A percentile compares a stretch with the other conserved stretches of the same genome.
Evolutionary conservation across 352 stramenopile genomes (phyloP).

Genomic region (Pythium vanterpoolii): DNA sequence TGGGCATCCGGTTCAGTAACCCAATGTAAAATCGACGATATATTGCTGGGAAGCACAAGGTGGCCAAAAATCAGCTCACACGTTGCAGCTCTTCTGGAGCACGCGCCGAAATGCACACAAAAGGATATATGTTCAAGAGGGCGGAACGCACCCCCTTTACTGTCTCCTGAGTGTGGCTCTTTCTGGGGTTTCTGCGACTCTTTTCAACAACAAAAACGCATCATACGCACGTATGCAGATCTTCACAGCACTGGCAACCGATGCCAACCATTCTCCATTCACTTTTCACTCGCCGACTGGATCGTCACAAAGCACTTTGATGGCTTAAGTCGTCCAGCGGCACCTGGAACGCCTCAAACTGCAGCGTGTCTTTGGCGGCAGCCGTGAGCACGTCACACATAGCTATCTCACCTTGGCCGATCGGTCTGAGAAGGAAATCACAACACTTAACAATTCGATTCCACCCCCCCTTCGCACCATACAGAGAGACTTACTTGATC

Average conservation of each 20-base stretch:
- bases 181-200: no score
- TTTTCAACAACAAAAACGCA: neutral
- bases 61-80: neutral
- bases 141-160: neutral
- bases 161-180: neutral
- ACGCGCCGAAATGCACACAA: neutral
- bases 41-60: no score
- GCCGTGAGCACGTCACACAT: neutral
- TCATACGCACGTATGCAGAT: neutral
- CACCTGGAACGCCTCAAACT: neutral
- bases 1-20: no score
- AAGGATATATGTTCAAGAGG: neutral
- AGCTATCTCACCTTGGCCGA: neutral
- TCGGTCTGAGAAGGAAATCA: neutral
- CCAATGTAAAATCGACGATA: no score
- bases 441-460: neutral
- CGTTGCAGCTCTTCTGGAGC: neutral
- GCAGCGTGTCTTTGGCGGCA: neutral
- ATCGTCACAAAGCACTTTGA: neutral
- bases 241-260: neutral
- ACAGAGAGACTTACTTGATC: conserved; percentile 1
- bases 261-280: neutral
- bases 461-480: no score
- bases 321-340: neutral
- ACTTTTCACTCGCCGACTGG: neutral